phyloP scores from a whole-genome alignment of 108 stramenopile species.

The Cylindrotheca fusiformis region DNA sequence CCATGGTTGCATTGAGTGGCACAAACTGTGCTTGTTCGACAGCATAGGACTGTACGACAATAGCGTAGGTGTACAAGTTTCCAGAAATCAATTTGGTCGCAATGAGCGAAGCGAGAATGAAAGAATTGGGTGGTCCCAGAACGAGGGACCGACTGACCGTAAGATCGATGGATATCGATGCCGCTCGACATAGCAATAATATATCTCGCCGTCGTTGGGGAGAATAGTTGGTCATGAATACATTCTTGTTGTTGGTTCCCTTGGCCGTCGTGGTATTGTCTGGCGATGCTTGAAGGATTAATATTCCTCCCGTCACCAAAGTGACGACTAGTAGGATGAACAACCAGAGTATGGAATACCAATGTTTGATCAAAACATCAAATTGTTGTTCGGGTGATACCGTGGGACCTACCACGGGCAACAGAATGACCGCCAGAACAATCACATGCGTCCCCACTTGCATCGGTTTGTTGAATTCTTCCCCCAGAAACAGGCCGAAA shows the following conservation, averaged over 20 bases:
- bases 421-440: slow-evolving; percentile 28
- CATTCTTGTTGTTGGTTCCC: neutral
- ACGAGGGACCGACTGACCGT: slow-evolving; percentile 26
- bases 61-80: slow-evolving; percentile 24
- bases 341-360: slow-evolving; percentile 30
- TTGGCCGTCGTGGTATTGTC: neutral
- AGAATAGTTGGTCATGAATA: neutral
- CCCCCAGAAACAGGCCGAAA: slow-evolving; percentile 30
- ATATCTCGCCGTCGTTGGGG: slow-evolving; percentile 5
- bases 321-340: slow-evolving; percentile 13
- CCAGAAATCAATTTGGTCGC: slow-evolving; percentile 27
- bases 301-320: slow-evolving; percentile 10
- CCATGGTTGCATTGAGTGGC: slow-evolving; percentile 31
- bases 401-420: slow-evolving; percentile 39
- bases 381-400: slow-evolving; percentile 26
- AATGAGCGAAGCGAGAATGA: slow-evolving; percentile 11
- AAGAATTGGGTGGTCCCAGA: slow-evolving; percentile 2
- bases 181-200: slow-evolving; percentile 26
- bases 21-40: slow-evolving; percentile 35
- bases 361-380: slow-evolving; percentile 18
- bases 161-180: slow-evolving; percentile 26
- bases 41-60: slow-evolving; percentile 36
- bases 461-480: slow-evolving; percentile 27
- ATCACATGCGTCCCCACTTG: slow-evolving; percentile 39
- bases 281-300: slow-evolving; percentile 4